Percentiles rank a stretch among this genome's conserved stretches.
Evolutionary conservation across 805 yeast genomes (phyloP).

Genomic region (Debaryomyces hansenii): DNA sequence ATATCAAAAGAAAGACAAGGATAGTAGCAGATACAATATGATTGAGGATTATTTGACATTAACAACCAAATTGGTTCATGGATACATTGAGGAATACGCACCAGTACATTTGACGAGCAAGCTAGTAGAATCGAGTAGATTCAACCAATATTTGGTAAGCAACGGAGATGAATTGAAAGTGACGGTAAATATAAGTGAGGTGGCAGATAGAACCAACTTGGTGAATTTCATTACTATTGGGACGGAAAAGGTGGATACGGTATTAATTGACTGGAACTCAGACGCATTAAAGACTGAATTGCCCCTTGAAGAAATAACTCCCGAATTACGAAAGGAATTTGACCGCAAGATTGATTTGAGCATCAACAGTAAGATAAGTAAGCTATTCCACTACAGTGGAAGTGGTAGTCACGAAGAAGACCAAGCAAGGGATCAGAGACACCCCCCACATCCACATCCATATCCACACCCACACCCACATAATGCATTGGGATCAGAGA

Average conservation of each 20-base stretch:
- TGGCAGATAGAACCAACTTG: slow-evolving; percentile 2
- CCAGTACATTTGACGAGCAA: background rate
- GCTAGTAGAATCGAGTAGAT: slow-evolving; percentile 13
- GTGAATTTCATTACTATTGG: slow-evolving; percentile 7
- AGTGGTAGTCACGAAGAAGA: background rate
- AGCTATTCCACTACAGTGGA: background rate
- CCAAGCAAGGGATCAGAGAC: background rate
- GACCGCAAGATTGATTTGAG: slow-evolving; percentile 17
- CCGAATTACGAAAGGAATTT: slow-evolving; percentile 5
- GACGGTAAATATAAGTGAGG: slow-evolving; percentile 8
- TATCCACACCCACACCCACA: background rate
- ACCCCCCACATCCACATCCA: background rate
- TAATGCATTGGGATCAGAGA: slow-evolving; percentile 1
- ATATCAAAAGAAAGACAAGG: too few species aligned
- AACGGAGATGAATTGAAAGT: background rate
- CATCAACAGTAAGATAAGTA: slow-evolving; percentile 14
- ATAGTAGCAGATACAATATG: too few species aligned
- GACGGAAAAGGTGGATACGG: slow-evolving; percentile 15
- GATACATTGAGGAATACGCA: slow-evolving; percentile 18
- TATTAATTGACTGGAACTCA: slow-evolving; percentile 23
- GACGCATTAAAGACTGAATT: slow-evolving; percentile 15
- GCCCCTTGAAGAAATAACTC: slow-evolving; percentile 19
- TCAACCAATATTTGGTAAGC: background rate
- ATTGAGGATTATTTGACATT: slow-evolving; percentile 19
- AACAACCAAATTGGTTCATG: slow-evolving; percentile 18